Percentiles rank a stretch among this genome's conserved stretches.
Evolutionary conservation across 352 stramenopile species (phyloP).

Genomic region (Pythium dissotocum): DNA sequence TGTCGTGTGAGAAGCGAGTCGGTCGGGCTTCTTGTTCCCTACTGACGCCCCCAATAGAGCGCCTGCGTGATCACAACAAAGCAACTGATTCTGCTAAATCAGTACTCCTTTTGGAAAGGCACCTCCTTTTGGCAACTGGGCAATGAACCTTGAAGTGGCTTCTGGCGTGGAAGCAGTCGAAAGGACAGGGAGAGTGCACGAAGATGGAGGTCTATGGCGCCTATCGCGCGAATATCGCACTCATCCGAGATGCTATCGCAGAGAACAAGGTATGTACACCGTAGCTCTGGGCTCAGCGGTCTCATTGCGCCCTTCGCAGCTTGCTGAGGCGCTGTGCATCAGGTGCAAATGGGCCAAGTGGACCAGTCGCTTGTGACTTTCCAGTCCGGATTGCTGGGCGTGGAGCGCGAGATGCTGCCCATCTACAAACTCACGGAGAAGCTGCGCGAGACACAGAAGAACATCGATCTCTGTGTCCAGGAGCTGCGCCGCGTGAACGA

Average conservation of each 20-base stretch:
- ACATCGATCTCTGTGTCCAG: slow-evolving; percentile 79
- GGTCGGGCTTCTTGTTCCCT: slow-evolving; percentile 3
- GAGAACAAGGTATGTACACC: slow-evolving; percentile 54
- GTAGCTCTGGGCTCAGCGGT: background rate
- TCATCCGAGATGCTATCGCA: slow-evolving; percentile 59
- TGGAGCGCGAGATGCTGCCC: slow-evolving; percentile 81
- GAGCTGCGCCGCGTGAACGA: slow-evolving; percentile 70
- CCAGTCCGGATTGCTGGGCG: slow-evolving; percentile 61
- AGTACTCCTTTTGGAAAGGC: slow-evolving; percentile 1
- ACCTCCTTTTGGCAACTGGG: slow-evolving; percentile 9
- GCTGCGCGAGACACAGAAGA: slow-evolving; percentile 78
- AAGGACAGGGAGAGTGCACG: background rate
- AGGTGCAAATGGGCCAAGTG: slow-evolving; percentile 67
- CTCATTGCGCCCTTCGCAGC: background rate
- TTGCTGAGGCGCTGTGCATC: background rate
- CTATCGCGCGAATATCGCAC: slow-evolving; percentile 49
- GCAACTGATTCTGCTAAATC: background rate
- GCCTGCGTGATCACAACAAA: background rate
- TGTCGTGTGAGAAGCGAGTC: background rate
- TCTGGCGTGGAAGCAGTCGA: background rate
- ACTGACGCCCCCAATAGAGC: slow-evolving; percentile 22
- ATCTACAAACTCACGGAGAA: slow-evolving; percentile 86
- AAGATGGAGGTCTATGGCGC: slow-evolving; percentile 61
- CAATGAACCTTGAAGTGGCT: slow-evolving; percentile 1
- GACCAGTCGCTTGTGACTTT: slow-evolving; percentile 56